A percentile compares a stretch with the other conserved stretches of the same genome.
phyloP scores from a whole-genome alignment of 371 early-diverging fungal genomes.

The Rhizopus stolonifer region DNA sequence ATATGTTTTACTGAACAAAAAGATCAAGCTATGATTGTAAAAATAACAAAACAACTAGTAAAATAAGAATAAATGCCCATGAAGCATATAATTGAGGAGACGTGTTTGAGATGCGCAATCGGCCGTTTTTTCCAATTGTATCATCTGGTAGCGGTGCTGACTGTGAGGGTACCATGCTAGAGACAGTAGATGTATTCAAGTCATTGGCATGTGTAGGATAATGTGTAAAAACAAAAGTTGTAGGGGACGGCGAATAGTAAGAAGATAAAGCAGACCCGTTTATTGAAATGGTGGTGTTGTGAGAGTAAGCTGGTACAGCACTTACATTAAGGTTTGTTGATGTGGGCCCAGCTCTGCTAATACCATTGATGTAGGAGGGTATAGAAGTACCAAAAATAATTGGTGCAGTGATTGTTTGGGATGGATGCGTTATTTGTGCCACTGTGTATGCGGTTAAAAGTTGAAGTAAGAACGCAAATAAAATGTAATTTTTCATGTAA shows the following conservation, averaged over 20 bases:
- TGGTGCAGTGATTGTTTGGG: background rate
- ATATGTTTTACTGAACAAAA: no score
- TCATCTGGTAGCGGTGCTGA: conserved; percentile 49
- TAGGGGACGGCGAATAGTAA: conserved; percentile 24
- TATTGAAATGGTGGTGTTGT: background rate
- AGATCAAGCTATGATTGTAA: no score
- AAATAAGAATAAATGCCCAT: background rate
- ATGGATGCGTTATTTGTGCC: background rate
- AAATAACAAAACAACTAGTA: no score
- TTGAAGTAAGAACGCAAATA: background rate
- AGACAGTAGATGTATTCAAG: conserved; percentile 26
- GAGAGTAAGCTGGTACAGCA: background rate
- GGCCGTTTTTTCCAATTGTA: conserved; percentile 43
- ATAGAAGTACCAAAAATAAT: background rate
- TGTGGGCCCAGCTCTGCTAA: background rate
- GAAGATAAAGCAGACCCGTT: background rate
- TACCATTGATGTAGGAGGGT: background rate
- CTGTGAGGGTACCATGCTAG: conserved; percentile 36
- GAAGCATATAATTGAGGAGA: conserved; percentile 1
- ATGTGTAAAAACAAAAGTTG: conserved; percentile 36
- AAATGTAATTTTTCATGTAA: background rate
- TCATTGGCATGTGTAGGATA: conserved; percentile 9
- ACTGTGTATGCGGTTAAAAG: background rate
- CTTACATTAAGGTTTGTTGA: background rate
- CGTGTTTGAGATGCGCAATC: conserved; percentile 33